A percentile compares a stretch with the other conserved stretches of the same genome.
These are phyloP conservation scores for Wallacemonas sp. DNA, from an alignment of 208 protist species.

Conservation along the genomic window DNA sequence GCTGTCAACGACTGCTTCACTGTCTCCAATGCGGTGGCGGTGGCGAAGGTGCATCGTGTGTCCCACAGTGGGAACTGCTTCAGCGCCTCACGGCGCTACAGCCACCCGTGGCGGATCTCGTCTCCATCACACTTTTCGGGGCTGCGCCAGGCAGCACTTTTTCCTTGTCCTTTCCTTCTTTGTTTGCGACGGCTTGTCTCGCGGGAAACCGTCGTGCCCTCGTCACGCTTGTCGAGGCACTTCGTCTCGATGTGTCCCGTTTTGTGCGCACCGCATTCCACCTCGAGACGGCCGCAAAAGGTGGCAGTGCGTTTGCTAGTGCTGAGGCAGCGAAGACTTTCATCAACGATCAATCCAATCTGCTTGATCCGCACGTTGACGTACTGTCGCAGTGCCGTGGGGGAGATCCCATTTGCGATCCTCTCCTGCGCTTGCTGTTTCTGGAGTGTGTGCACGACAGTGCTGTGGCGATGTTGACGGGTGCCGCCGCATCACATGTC, in stretches of 20 bases:
- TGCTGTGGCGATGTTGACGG: not conserved
- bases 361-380: conserved; percentile 1
- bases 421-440: not conserved
- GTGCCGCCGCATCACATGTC: not conserved
- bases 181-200: not conserved
- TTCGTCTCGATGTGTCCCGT: not conserved
- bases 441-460: conserved; percentile 4
- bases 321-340: not conserved
- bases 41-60: not conserved
- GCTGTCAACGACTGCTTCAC: conserved; percentile 5
- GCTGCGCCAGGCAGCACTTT: too few species aligned
- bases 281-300: not conserved
- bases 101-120: not conserved
- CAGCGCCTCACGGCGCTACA: conserved; percentile 1
- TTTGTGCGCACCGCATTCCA: not conserved
- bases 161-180: not conserved
- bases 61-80: not conserved
- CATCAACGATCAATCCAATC: conserved; percentile 4
- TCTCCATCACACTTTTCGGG: too few species aligned
- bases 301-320: not conserved
- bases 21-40: not conserved
- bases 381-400: conserved; percentile 1
- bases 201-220: not conserved
- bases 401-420: not conserved
- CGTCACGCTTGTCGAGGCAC: conserved; percentile 2